phyloP scores from a whole-genome alignment of 805 yeast species.

The Teunomyces barrocoloradensis region DNA sequence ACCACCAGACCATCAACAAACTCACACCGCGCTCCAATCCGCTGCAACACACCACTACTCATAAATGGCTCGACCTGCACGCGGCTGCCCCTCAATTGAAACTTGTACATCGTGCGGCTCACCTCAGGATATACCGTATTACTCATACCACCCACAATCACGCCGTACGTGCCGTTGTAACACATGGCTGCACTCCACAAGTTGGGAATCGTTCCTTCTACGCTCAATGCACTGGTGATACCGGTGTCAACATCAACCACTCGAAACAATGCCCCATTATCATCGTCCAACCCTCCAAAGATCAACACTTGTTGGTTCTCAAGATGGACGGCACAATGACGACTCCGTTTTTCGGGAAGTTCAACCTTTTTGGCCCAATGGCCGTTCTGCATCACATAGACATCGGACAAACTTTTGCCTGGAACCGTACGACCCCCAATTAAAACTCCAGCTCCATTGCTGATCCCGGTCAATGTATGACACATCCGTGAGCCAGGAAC shows the following conservation, averaged over 20 bases:
- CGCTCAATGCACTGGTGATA: constrained; percentile 14
- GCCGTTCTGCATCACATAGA: constrained; percentile 18
- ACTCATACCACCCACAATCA: constrained; percentile 49
- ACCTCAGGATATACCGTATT: constrained; percentile 27
- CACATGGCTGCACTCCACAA: constrained; percentile 37
- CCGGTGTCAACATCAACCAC: constrained; percentile 16
- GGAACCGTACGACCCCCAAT: constrained; percentile 74
- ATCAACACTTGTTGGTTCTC: constrained; percentile 34
- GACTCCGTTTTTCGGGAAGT: constrained; percentile 43
- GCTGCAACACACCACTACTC: constrained; percentile 31
- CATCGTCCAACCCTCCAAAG: constrained; percentile 46
- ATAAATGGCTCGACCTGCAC: constrained; percentile 8
- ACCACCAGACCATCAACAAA: constrained; percentile 35
- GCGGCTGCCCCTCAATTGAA: constrained; percentile 18
- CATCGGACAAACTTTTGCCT: constrained; percentile 36
- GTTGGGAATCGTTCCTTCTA: constrained; percentile 18
- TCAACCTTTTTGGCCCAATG: constrained; percentile 39
- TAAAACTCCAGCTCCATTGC: constrained; percentile 30
- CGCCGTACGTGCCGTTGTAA: constrained; percentile 34
- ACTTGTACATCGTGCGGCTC: constrained; percentile 33
- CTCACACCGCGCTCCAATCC: constrained; percentile 49
- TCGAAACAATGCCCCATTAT: constrained; percentile 11
- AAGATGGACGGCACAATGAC: constrained; percentile 46
- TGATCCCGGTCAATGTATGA: constrained; percentile 47
- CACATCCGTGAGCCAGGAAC: constrained; percentile 50